phyloP scores from a whole-genome alignment of 345 rosid genomes.

The Microcos paniculata region DNA sequence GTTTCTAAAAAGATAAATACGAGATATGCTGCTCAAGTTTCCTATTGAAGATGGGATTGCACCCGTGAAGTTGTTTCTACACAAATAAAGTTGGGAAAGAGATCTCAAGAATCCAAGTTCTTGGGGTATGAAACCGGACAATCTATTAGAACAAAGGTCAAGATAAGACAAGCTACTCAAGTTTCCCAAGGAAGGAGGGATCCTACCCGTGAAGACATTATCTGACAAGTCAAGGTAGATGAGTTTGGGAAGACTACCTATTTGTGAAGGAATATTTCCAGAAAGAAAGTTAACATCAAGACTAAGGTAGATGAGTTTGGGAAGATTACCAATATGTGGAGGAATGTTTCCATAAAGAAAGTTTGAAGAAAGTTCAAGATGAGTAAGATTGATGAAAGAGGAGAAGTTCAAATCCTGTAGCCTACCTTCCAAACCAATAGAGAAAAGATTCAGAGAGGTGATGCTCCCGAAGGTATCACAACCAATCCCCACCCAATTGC shows the following conservation, averaged over 20 bases:
- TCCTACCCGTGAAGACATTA: neutral
- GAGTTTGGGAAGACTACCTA: no score
- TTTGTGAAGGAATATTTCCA: no score
- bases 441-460: neutral
- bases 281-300: no score
- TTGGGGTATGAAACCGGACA: no score
- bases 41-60: conserved; percentile 13
- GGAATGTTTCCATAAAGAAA: neutral
- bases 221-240: no score
- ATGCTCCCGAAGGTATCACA: neutral
- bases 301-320: neutral
- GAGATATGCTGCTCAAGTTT: no score
- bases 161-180: no score
- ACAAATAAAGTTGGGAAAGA: neutral
- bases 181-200: no score
- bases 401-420: neutral
- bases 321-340: neutral
- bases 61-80: neutral
- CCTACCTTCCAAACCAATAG: neutral
- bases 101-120: no score
- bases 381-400: neutral
- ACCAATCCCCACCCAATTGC: neutral
- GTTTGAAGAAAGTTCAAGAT: neutral
- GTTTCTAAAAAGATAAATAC: no score
- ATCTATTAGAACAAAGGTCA: no score